Percentiles rank a stretch among this genome's conserved stretches.
Evolutionary conservation across 2,329 filamentous ascomycete genomes (phyloP).

Genomic region (Dothistroma pini): DNA sequence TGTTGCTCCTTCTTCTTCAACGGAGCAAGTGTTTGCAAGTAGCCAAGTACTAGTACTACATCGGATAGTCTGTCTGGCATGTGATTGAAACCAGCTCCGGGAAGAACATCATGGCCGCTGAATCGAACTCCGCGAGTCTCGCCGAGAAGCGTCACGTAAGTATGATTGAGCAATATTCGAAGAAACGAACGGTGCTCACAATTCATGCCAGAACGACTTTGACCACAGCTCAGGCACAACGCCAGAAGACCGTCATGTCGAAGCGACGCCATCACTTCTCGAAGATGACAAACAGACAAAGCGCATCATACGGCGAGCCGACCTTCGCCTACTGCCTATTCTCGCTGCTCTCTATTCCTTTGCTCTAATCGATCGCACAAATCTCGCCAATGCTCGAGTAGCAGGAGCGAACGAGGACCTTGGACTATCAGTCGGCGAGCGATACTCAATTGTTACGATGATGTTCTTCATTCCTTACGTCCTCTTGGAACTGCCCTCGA

Average conservation of each 20-base stretch:
- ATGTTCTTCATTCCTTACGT: conserved; percentile 37
- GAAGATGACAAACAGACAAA: conserved; percentile 13
- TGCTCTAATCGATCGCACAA: conserved; percentile 21
- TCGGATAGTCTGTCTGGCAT: not conserved
- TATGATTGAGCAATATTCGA: not conserved
- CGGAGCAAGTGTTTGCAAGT: not conserved
- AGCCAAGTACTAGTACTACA: not conserved
- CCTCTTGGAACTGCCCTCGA: conserved; percentile 23
- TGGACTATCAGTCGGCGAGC: conserved; percentile 30
- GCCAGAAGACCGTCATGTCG: conserved; percentile 5
- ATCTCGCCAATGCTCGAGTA: conserved; percentile 18
- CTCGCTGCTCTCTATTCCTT: conserved; percentile 21
- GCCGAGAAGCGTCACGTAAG: not conserved
- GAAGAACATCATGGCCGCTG: not conserved
- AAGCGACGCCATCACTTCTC: conserved; percentile 32
- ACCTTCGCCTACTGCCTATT: conserved; percentile 19
- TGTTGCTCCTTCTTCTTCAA: not conserved
- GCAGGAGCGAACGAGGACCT: conserved; percentile 31
- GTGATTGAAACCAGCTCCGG: not conserved
- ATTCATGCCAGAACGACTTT: not conserved
- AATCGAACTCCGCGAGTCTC: not conserved
- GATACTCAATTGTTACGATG: conserved; percentile 39
- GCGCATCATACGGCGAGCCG: conserved; percentile 21
- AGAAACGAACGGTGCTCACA: not conserved
- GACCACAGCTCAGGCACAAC: not conserved